phyloP scores from a whole-genome alignment of 306 rosid species.

The Pyrus betulifolia region DNA sequence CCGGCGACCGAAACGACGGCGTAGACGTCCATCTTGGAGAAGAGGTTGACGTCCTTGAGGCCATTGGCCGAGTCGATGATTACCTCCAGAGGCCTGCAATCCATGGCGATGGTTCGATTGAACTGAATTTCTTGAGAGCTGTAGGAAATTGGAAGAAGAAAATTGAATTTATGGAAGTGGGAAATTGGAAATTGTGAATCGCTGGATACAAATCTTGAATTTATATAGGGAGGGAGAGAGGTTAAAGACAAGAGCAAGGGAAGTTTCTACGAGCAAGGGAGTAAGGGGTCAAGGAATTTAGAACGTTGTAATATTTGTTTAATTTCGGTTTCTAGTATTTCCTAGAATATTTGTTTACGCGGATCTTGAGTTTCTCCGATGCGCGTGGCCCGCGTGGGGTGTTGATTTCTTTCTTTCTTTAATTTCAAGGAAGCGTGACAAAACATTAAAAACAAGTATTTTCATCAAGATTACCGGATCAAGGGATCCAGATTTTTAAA shows the following conservation, averaged over 20 bases:
- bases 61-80: slow-evolving; percentile 26
- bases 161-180: background rate
- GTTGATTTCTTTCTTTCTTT: background rate
- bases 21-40: slow-evolving; percentile 55
- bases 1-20: slow-evolving; percentile 41
- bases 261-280: background rate
- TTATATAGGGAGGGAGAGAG: background rate
- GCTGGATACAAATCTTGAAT: background rate
- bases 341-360: background rate
- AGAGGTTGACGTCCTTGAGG: slow-evolving; percentile 35
- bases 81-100: slow-evolving; percentile 33
- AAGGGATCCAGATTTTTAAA: too few species aligned
- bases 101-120: slow-evolving; percentile 10
- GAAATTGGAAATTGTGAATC: background rate
- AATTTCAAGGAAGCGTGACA: background rate
- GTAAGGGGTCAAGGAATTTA: background rate
- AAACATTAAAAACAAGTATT: background rate
- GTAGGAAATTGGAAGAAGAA: background rate
- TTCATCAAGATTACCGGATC: too few species aligned
- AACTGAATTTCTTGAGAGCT: background rate
- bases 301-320: too few species aligned
- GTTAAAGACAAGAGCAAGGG: background rate
- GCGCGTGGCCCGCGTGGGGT: background rate
- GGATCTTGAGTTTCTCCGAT: background rate
- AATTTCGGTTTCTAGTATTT: background rate